Conservation (phyloP, 2,329 filamentous ascomycete species). For the Hawksworthiomyces lignivorus region DNA sequence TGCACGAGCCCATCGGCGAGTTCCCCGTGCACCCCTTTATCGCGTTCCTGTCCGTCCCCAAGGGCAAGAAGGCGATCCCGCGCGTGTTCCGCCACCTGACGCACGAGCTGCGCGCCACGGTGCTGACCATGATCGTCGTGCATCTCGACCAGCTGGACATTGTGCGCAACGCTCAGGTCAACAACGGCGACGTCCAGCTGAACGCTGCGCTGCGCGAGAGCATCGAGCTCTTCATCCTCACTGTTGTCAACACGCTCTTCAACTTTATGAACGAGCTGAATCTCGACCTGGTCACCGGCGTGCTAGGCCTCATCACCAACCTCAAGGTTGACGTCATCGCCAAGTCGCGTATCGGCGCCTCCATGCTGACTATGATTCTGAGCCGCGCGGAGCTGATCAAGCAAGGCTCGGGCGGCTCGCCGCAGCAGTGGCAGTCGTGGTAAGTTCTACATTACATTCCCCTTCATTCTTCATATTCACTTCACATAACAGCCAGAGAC, state of each 20-base stretch:
- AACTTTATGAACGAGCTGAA: conserved; percentile 86
- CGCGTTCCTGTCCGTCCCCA: conserved; percentile 84
- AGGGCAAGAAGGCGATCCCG: conserved; percentile 93
- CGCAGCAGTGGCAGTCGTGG: conserved; percentile 77
- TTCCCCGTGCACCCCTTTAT: conserved; percentile 88
- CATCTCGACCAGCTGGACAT: conserved; percentile 91
- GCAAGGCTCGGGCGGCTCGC: conserved; percentile 62
- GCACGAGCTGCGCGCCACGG: conserved; percentile 86
- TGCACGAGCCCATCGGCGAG: conserved; percentile 80
- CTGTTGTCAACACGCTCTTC: conserved; percentile 85
- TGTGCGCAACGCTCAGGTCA: conserved; percentile 70
- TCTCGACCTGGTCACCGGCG: conserved; percentile 81
- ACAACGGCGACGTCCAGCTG: conserved; percentile 65
- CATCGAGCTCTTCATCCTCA: conserved; percentile 80
- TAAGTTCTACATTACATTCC: conserved; percentile 28
- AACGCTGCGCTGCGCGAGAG: conserved; percentile 77
- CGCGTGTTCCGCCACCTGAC: conserved; percentile 91
- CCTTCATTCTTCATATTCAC: background rate
- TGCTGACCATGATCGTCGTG: conserved; percentile 91
- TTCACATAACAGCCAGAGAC: background rate
- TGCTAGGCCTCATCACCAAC: conserved; percentile 77
- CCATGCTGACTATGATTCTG: conserved; percentile 86
- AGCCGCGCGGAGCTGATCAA: conserved; percentile 91
- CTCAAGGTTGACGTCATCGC: conserved; percentile 79
- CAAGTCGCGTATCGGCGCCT: conserved; percentile 79